A percentile compares a stretch with the other conserved stretches of the same genome.
Conservation (phyloP, 129 eudicot genomes). For the Gnaphalium uliginosum region DNA sequence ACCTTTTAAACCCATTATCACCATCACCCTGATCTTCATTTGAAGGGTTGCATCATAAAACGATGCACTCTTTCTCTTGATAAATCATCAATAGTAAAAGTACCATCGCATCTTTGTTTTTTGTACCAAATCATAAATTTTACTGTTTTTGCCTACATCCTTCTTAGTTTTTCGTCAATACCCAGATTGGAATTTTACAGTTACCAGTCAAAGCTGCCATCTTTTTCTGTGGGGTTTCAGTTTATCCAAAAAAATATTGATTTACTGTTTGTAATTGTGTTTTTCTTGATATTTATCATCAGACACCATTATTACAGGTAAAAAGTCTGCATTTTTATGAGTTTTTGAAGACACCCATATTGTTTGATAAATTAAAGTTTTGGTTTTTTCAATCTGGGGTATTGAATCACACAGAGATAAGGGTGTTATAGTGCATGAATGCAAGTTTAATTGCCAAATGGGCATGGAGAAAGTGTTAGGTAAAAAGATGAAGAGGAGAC, state of each 20-base stretch:
- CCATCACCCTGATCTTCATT: conserved; percentile 18
- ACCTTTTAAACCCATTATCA: conserved; percentile 21
- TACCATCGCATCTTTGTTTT: conserved; percentile 17
- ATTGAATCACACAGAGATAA: neutral
- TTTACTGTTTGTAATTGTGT: neutral
- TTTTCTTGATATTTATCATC: neutral
- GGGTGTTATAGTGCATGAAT: conserved; percentile 20
- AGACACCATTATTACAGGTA: neutral
- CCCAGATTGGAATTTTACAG: conserved; percentile 40
- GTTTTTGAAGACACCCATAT: conserved; percentile 21
- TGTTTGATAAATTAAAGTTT: conserved; percentile 12
- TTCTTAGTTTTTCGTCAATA: conserved; percentile 13
- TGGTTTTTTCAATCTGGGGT: neutral
- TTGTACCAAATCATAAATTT: neutral
- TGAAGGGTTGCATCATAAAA: conserved; percentile 7
- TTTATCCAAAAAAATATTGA: neutral
- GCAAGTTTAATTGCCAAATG: conserved; percentile 45
- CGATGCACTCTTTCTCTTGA: conserved; percentile 23
- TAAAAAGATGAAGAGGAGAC: conserved; percentile 48
- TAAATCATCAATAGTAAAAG: conserved; percentile 23
- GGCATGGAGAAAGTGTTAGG: conserved; percentile 53
- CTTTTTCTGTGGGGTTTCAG: neutral
- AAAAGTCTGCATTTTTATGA: conserved; percentile 6
- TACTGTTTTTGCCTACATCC: conserved; percentile 17
- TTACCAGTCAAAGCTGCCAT: conserved; percentile 7